Conservation (phyloP, 2,329 filamentous ascomycete species). For the Colletotrichum trifolii region DNA sequence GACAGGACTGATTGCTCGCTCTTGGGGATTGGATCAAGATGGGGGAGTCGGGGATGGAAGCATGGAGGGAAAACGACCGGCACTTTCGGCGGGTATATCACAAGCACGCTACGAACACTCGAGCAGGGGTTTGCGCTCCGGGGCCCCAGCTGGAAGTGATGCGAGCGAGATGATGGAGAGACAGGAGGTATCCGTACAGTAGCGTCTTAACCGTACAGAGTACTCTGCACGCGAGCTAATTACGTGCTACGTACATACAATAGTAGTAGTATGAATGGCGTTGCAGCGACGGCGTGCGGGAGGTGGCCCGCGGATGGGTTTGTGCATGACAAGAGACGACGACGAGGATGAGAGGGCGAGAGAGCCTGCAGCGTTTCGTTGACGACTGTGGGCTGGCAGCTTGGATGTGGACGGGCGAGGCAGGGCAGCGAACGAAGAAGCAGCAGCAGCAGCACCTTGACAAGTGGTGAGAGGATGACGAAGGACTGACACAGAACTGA, state of each 20-base stretch:
- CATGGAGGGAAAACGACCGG: constrained; percentile 18
- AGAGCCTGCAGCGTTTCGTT: constrained; percentile 21
- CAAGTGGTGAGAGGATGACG: constrained; percentile 16
- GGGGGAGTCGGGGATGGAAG: not conserved
- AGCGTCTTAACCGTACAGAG: not conserved
- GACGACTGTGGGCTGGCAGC: constrained; percentile 28
- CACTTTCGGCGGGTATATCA: constrained; percentile 34
- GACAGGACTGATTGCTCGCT: constrained; percentile 2
- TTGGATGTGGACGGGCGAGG: not conserved
- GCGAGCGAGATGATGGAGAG: constrained; percentile 20
- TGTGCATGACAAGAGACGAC: constrained; percentile 3
- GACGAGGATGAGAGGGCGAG: too few relatives aligned
- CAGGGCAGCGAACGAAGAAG: not conserved
- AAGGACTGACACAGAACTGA: not conserved
- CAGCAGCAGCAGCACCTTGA: not conserved
- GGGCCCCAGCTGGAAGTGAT: constrained; percentile 22
- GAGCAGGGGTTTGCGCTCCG: constrained; percentile 20
- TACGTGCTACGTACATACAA: not conserved
- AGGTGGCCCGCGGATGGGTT: constrained; percentile 26
- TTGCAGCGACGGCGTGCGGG: constrained; percentile 23
- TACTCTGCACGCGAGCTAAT: not conserved
- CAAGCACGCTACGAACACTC: constrained; percentile 29
- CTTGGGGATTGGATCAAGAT: constrained; percentile 6
- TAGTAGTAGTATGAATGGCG: not conserved
- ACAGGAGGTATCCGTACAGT: not conserved